These are phyloP conservation scores for Candida hungchunana DNA, from an alignment of 805 yeast genomes.

Conservation along the genomic window DNA sequence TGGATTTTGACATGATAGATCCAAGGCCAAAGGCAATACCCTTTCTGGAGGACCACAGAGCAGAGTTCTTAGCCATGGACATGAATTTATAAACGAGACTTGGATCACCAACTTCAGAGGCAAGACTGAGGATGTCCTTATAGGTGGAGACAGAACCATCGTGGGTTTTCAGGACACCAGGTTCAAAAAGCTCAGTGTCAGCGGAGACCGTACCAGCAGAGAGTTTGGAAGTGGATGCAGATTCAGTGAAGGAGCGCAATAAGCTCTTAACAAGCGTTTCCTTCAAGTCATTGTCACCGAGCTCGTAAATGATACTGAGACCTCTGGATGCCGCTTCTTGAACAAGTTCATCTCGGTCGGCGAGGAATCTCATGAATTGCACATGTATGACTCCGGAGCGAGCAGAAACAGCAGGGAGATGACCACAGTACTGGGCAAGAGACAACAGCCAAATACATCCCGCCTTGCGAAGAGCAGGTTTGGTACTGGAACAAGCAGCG, in stretches of 20 bases:
- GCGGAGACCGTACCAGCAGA: slow-evolving; percentile 65
- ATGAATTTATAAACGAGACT: slow-evolving; percentile 89
- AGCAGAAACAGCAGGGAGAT: slow-evolving; percentile 34
- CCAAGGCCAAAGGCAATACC: slow-evolving; percentile 95
- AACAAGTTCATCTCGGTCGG: slow-evolving; percentile 79
- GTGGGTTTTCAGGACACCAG: slow-evolving; percentile 72
- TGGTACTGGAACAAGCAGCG: slow-evolving; percentile 52
- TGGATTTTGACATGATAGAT: slow-evolving; percentile 73
- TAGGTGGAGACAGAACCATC: slow-evolving; percentile 89
- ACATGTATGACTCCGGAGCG: slow-evolving; percentile 61
- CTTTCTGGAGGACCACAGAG: slow-evolving; percentile 87
- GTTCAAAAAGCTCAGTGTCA: slow-evolving; percentile 83
- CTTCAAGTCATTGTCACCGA: slow-evolving; percentile 62
- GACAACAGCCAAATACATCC: slow-evolving; percentile 86
- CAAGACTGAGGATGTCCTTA: slow-evolving; percentile 80
- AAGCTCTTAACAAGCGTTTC: slow-evolving; percentile 72
- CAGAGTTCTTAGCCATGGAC: slow-evolving; percentile 84
- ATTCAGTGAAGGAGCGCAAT: slow-evolving; percentile 72
- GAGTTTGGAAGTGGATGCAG: slow-evolving; percentile 40
- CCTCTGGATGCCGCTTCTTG: slow-evolving; percentile 94
- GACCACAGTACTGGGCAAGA: slow-evolving; percentile 68
- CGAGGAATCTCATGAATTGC: slow-evolving; percentile 71
- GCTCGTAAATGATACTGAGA: slow-evolving; percentile 72
- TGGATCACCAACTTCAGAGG: slow-evolving; percentile 95
- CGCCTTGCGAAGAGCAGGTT: slow-evolving; percentile 70